phyloP scores from a whole-genome alignment of 768 basidiomycete genomes.

The Suillus sp. region DNA sequence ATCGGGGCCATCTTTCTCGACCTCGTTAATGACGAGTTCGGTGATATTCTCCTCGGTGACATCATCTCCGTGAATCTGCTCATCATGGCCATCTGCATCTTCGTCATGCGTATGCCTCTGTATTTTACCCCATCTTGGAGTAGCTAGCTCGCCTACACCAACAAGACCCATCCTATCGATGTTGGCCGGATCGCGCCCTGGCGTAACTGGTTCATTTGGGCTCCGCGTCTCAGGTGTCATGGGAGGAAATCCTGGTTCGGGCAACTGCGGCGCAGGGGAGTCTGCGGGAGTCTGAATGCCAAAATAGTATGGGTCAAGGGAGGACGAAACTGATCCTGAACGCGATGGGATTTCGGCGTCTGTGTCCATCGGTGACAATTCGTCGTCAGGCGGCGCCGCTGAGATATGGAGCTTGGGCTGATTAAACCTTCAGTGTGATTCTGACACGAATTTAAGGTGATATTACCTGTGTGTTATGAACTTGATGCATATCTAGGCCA shows the following conservation, averaged over 20 bases:
- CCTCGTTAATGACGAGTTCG: constrained; percentile 32
- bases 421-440: constrained; percentile 19
- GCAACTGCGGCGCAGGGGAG: constrained; percentile 56
- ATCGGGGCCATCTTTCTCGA: constrained; percentile 61
- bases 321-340: constrained; percentile 74
- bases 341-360: constrained; percentile 54
- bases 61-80: constrained; percentile 40
- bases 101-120: constrained; percentile 39
- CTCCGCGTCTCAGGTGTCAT: constrained; percentile 64
- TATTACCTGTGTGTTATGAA: constrained; percentile 11
- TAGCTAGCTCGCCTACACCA: constrained; percentile 94
- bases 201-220: constrained; percentile 57
- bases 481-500: constrained; percentile 39
- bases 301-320: constrained; percentile 90
- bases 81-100: constrained; percentile 42
- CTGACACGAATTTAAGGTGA: background rate
- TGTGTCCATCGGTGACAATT: constrained; percentile 40
- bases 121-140: constrained; percentile 87
- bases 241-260: constrained; percentile 39
- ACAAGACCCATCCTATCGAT: constrained; percentile 89
- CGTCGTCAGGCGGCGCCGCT: constrained; percentile 34
- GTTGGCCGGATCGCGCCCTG: constrained; percentile 71
- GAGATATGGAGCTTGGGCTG: constrained; percentile 54
- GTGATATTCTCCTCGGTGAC: constrained; percentile 31
- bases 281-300: constrained; percentile 68